Conservation (phyloP, 164 flowering plant species). For the Magnolia kwangsiensis region DNA sequence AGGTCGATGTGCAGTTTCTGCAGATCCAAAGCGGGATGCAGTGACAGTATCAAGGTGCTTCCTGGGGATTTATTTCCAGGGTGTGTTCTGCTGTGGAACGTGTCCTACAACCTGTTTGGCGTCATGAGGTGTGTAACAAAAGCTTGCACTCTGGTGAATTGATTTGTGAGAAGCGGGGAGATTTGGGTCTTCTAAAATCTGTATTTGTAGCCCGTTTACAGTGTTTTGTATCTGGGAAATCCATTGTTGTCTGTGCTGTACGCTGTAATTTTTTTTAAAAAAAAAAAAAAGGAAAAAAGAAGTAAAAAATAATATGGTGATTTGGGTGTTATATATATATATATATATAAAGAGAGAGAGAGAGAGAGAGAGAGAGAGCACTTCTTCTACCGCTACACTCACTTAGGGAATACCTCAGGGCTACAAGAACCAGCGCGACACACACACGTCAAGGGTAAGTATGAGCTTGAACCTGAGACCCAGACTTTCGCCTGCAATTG, state of each 20-base stretch:
- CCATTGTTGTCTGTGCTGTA: not conserved
- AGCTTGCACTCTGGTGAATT: not conserved
- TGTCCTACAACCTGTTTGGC: slow-evolving; percentile 6
- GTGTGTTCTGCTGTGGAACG: not conserved
- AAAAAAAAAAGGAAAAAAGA: not conserved
- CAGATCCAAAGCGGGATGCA: not conserved
- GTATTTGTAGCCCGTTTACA: not conserved
- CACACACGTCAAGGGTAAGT: no score
- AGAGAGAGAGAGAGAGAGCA: no score
- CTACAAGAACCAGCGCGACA: no score
- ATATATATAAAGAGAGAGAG: no score
- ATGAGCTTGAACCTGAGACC: no score
- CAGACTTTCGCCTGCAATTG: no score
- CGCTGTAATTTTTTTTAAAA: not conserved
- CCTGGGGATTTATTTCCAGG: not conserved
- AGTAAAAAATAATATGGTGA: not conserved
- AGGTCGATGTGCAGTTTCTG: not conserved
- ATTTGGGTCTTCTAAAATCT: not conserved
- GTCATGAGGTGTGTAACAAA: not conserved
- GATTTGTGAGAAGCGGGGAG: not conserved
- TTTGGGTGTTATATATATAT: not conserved
- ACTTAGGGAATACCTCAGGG: no score
- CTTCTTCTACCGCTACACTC: no score
- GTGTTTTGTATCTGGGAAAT: not conserved
- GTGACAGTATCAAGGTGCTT: not conserved